Evolutionary conservation across 768 basidiomycete genomes (phyloP).

Genomic region (Royoungia palumana): DNA sequence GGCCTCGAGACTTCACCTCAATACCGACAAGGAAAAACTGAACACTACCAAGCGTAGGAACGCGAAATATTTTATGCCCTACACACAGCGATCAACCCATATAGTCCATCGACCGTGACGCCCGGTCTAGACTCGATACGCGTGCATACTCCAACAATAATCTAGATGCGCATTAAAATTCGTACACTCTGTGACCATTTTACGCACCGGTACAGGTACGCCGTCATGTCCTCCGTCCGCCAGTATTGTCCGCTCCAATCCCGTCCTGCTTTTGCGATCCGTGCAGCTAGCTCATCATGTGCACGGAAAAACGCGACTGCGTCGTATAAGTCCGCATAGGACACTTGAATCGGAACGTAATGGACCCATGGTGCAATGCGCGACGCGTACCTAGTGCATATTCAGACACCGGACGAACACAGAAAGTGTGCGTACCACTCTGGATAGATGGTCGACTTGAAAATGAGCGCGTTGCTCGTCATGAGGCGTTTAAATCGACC

Average conservation of each 20-base stretch:
- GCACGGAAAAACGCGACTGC: constrained; percentile 49
- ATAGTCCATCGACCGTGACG: constrained; percentile 41
- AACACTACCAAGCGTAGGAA: too few species aligned
- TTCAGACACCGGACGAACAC: background rate
- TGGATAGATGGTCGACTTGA: constrained; percentile 67
- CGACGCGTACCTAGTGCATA: constrained; percentile 46
- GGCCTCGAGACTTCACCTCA: too few species aligned
- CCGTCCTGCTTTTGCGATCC: too few species aligned
- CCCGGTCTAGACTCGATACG: constrained; percentile 47
- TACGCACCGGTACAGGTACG: constrained; percentile 46
- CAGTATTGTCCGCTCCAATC: too few species aligned
- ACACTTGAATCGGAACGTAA: constrained; percentile 66
- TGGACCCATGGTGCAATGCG: constrained; percentile 61
- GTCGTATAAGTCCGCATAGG: constrained; percentile 68
- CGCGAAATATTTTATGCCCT: too few species aligned
- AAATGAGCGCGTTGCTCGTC: constrained; percentile 46
- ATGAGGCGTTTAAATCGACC: constrained; percentile 58
- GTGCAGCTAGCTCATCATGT: too few species aligned
- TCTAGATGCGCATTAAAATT: constrained; percentile 16
- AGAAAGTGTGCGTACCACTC: constrained; percentile 46
- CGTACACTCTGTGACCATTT: rapidly evolving
- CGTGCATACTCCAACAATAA: constrained; percentile 54
- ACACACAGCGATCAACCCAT: background rate
- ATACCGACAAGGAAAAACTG: too few species aligned
- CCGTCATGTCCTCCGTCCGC: too few species aligned